Percentiles rank a stretch among this genome's conserved stretches.
These are phyloP conservation scores for Vaccinium macrocarpon DNA, from an alignment of 148 eudicot species.

Conservation along the genomic window DNA sequence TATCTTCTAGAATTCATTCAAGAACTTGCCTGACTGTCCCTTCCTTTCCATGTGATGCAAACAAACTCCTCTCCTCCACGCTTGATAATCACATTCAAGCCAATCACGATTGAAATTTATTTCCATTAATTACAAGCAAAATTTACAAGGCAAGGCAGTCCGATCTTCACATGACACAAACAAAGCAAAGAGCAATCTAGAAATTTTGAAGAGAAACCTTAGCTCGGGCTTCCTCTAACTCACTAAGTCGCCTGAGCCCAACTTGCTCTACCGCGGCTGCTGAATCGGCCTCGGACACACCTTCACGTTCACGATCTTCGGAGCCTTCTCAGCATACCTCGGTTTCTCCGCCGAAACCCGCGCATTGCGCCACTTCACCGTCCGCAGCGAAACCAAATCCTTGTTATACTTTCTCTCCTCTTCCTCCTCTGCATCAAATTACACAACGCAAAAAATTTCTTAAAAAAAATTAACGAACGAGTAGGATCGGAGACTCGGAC, in stretches of 20 bases:
- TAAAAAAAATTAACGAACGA: not conserved
- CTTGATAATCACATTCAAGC: not conserved
- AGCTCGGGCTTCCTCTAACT: constrained; percentile 8
- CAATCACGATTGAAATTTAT: not conserved
- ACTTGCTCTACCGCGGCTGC: constrained; percentile 67
- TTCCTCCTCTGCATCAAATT: constrained; percentile 28
- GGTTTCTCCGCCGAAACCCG: constrained; percentile 35
- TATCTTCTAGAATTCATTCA: too few relatives aligned
- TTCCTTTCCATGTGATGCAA: too few relatives aligned
- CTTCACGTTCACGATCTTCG: constrained; percentile 66
- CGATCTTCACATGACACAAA: not conserved
- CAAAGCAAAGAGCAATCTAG: not conserved
- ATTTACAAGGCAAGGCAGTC: not conserved
- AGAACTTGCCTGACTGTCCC: too few relatives aligned
- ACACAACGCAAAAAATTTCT: not conserved
- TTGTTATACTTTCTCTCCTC: constrained; percentile 20
- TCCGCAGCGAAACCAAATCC: constrained; percentile 50
- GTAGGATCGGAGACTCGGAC: not conserved
- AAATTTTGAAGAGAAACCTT: not conserved
- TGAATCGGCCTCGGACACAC: constrained; percentile 77
- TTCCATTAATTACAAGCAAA: not conserved
- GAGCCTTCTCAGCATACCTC: constrained; percentile 51
- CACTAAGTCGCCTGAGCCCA: not conserved
- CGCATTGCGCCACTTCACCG: constrained; percentile 49
- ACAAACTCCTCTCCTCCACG: not conserved